Percentiles rank a stretch among this genome's conserved stretches.
phyloP scores from a whole-genome alignment of 2,329 filamentous ascomycete genomes.

The Tolypocladium nubicola region DNA sequence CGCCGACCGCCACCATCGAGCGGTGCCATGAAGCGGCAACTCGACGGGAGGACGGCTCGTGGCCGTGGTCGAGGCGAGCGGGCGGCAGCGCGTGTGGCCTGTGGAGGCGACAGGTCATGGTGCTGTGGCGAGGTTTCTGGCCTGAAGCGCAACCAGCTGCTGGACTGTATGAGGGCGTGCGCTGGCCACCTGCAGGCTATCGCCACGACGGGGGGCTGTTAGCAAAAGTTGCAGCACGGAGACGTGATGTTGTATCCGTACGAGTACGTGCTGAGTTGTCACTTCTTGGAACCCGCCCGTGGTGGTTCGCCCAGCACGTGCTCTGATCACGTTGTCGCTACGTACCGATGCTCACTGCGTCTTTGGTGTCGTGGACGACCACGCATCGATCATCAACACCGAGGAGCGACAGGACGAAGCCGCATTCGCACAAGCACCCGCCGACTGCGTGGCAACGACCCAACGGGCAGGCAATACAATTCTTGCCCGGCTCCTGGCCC shows the following conservation, averaged over 20 bases:
- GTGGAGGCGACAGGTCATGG: neutral
- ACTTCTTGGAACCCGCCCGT: neutral
- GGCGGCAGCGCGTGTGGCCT: neutral
- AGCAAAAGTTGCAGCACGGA: neutral
- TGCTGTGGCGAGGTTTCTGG: neutral
- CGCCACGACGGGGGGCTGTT: neutral
- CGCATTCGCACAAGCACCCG: neutral
- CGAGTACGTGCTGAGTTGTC: neutral
- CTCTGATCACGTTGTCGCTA: neutral
- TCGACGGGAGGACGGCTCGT: neutral
- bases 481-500: neutral
- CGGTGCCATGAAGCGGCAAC: neutral
- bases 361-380: neutral
- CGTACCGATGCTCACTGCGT: neutral
- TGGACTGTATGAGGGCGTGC: neutral
- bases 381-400: neutral
- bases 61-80: neutral
- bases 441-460: neutral
- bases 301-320: neutral
- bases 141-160: neutral
- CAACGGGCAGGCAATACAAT: neutral
- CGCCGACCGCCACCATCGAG: neutral
- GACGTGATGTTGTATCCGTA: neutral
- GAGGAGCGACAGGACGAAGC: neutral
- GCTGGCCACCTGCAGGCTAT: neutral